These are phyloP conservation scores for Alternaria infectoria DNA, from an alignment of 2,329 filamentous ascomycete genomes.

Conservation along the genomic window DNA sequence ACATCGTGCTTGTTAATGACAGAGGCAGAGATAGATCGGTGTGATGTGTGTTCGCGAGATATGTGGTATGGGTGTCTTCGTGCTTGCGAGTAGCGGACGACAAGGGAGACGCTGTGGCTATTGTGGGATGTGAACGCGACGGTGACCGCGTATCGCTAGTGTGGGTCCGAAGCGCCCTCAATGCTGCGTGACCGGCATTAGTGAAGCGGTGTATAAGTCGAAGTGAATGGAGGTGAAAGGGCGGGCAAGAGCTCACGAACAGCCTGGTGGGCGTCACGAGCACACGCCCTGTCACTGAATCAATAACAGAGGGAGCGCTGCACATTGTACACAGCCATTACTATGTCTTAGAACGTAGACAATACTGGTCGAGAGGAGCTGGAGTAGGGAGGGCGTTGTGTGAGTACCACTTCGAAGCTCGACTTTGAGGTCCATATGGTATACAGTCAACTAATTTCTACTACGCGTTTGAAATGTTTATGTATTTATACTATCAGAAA, in stretches of 20 bases:
- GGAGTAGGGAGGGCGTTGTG: not conserved
- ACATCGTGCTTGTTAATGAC: not conserved
- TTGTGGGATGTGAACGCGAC: not conserved
- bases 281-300: not conserved
- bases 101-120: not conserved
- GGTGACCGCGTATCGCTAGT: not conserved
- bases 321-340: not conserved
- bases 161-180: not conserved
- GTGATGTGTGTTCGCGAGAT: not conserved
- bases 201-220: not conserved
- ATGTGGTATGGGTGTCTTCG: not conserved
- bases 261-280: rapidly evolving
- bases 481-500: not conserved
- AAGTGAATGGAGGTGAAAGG: not conserved
- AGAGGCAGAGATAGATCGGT: rapidly evolving
- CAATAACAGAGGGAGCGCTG: too few relatives aligned
- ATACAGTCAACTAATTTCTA: not conserved
- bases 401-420: too few relatives aligned
- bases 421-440: too few relatives aligned
- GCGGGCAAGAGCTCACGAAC: not conserved
- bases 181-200: not conserved
- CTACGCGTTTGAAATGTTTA: not conserved
- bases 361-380: not conserved
- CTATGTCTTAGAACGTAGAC: too few relatives aligned
- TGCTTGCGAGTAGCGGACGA: not conserved